These are phyloP conservation scores for Eutrema heterophyllum DNA, from an alignment of 345 rosid species.

Conservation along the genomic window DNA sequence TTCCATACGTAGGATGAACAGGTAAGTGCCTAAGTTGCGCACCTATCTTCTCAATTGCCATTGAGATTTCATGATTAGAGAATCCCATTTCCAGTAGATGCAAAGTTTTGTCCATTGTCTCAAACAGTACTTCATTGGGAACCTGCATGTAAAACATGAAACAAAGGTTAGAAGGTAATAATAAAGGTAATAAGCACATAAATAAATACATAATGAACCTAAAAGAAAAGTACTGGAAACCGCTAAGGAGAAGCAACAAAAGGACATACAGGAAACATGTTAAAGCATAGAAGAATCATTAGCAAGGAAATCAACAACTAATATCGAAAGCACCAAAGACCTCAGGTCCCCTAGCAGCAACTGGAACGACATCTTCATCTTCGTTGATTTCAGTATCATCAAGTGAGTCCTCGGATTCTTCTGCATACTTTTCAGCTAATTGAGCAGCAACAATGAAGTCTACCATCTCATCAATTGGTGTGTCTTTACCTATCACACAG, in stretches of 20 bases:
- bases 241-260: background rate
- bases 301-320: background rate
- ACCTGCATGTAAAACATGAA: constrained; percentile 21
- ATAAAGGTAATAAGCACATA: background rate
- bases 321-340: constrained; percentile 26
- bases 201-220: background rate
- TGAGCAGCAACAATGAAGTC: constrained; percentile 85
- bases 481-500: constrained; percentile 48
- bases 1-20: background rate
- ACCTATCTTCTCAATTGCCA: constrained; percentile 84
- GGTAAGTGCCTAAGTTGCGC: constrained; percentile 25
- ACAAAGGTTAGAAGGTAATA: background rate
- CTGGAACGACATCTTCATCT: constrained; percentile 10
- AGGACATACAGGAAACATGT: background rate
- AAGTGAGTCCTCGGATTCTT: constrained; percentile 32
- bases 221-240: constrained; percentile 5
- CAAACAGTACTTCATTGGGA: constrained; percentile 59
- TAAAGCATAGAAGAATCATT: background rate
- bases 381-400: constrained; percentile 19
- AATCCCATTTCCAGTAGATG: constrained; percentile 87
- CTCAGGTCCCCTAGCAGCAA: constrained; percentile 33
- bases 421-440: constrained; percentile 50
- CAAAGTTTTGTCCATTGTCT: constrained; percentile 84
- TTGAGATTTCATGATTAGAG: constrained; percentile 75
- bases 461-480: constrained; percentile 60